phyloP scores from a whole-genome alignment of 1,284 basidiomycete species.

The Leccinum subspadiceum region DNA sequence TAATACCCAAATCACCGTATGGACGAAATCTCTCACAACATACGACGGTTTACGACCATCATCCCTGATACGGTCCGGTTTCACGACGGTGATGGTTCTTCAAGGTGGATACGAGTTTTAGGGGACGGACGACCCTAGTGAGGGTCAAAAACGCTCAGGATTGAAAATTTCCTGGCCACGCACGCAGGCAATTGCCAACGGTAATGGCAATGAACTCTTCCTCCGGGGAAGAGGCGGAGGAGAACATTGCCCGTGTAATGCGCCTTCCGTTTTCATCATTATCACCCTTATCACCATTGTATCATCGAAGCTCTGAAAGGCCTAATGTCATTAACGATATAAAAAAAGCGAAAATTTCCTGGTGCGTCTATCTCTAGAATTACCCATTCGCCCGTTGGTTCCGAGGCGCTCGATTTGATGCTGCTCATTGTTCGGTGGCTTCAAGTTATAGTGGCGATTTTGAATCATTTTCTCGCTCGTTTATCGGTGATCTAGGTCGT shows the following conservation, averaged over 20 bases:
- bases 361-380: neutral
- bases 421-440: neutral
- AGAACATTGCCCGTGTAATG: neutral
- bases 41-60: neutral
- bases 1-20: neutral
- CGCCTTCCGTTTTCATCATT: neutral
- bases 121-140: neutral
- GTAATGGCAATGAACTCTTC: neutral
- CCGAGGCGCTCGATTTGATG: neutral
- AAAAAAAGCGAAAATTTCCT: neutral
- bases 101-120: neutral
- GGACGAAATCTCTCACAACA: neutral
- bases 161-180: neutral
- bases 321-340: neutral
- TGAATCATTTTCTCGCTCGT: constrained; percentile 48
- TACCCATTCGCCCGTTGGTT: neutral
- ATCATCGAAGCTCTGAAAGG: neutral
- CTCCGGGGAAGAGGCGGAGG: neutral
- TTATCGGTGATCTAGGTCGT: constrained; percentile 19
- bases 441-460: neutral
- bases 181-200: neutral
- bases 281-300: neutral
- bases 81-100: neutral
- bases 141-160: neutral
- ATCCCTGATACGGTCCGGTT: neutral